Evolutionary conservation across 306 rosid species (phyloP).

Genomic region (Trifolium pratense): DNA sequence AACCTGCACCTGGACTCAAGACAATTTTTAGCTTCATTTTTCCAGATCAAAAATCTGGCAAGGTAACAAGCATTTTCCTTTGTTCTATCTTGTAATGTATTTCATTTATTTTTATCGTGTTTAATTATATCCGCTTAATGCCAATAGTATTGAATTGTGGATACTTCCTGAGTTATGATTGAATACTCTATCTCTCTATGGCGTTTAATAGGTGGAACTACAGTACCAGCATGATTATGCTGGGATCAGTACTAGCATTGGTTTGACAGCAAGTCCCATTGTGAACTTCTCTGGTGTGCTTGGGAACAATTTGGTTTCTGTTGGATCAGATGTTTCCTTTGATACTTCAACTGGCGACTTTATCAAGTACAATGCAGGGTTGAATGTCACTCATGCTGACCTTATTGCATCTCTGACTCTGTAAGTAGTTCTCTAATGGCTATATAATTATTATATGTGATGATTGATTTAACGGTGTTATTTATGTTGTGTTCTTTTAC

Average conservation of each 20-base stretch:
- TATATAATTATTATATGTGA: not conserved
- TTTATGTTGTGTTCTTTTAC: not conserved
- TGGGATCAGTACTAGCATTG: constrained; percentile 87
- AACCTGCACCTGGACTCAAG: constrained; percentile 92
- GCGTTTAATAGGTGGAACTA: constrained; percentile 74
- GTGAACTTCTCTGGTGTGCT: constrained; percentile 89
- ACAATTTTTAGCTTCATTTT: constrained; percentile 78
- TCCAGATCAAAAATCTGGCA: constrained; percentile 93
- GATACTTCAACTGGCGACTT: constrained; percentile 90
- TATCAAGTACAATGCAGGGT: constrained; percentile 74
- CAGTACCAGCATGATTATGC: constrained; percentile 92
- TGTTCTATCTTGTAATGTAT: not conserved
- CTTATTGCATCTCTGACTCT: constrained; percentile 77
- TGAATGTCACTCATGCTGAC: constrained; percentile 75
- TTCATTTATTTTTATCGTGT: not conserved
- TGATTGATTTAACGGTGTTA: not conserved
- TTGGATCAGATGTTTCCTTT: constrained; percentile 84
- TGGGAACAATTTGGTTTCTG: constrained; percentile 66
- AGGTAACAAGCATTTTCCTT: constrained; percentile 53
- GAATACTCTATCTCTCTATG: not conserved
- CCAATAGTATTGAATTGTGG: not conserved
- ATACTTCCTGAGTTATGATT: constrained; percentile 12
- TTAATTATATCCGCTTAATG: constrained; percentile 13
- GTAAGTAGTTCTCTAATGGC: constrained; percentile 53
- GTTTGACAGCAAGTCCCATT: constrained; percentile 85